Evolutionary conservation across 495 filamentous ascomycete species (phyloP).

Genomic region (Aspergillus leporis): DNA sequence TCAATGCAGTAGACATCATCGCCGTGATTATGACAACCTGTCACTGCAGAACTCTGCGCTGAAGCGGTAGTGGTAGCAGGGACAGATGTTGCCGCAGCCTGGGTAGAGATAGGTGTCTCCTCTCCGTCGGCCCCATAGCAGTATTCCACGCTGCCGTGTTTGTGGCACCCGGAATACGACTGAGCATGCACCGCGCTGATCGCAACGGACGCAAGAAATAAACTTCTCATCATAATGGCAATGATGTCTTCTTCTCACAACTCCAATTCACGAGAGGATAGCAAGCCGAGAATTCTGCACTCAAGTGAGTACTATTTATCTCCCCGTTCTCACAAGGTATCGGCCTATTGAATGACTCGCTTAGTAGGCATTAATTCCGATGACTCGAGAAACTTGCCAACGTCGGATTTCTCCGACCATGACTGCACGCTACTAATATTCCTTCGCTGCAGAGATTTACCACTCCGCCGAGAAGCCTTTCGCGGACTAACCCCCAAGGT

Average conservation of each 20-base stretch:
- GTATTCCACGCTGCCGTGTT: slow-evolving; percentile 20
- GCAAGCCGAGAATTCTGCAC: not conserved
- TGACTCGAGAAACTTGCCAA: not conserved
- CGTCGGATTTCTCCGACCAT: slow-evolving; percentile 1
- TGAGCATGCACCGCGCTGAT: slow-evolving; percentile 6
- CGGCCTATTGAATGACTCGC: not conserved
- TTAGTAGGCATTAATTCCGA: not conserved
- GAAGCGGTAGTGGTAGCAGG: slow-evolving; percentile 19
- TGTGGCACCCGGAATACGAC: slow-evolving; percentile 14
- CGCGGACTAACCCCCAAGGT: slow-evolving; percentile 13
- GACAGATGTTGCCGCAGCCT: slow-evolving; percentile 6
- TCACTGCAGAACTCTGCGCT: slow-evolving; percentile 31
- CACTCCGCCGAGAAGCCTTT: not conserved
- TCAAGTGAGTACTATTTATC: not conserved
- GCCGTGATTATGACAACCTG: slow-evolving; percentile 42
- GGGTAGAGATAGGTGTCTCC: slow-evolving; percentile 28
- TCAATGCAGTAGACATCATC: slow-evolving; percentile 43
- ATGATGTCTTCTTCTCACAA: not conserved
- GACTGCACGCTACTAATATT: not conserved
- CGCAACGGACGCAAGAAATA: not conserved
- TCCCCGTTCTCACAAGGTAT: not conserved
- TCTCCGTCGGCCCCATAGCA: slow-evolving; percentile 27
- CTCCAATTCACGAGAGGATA: not conserved
- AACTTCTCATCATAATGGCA: not conserved
- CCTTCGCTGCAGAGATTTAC: slow-evolving; percentile 4